Conservation (phyloP, 371 early-diverging fungal species). For the Apophysomyces trapeziformis region DNA sequence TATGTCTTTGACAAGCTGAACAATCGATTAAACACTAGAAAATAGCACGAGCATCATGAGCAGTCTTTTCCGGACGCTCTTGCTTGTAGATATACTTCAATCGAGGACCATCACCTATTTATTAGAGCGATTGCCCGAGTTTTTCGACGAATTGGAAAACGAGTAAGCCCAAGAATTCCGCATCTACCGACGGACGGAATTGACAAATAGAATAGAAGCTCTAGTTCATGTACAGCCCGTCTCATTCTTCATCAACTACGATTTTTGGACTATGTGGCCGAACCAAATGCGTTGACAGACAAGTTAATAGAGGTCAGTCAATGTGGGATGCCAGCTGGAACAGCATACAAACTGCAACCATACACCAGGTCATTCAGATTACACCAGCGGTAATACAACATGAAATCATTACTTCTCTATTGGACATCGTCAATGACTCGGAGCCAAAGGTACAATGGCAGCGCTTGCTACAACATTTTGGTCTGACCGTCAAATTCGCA, state of each 20-base stretch:
- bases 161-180: constrained; percentile 28
- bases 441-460: constrained; percentile 61
- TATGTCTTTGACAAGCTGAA: neutral
- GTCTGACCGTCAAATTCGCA: constrained; percentile 13
- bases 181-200: neutral
- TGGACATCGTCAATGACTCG: constrained; percentile 80
- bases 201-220: constrained; percentile 16
- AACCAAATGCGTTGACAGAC: constrained; percentile 62
- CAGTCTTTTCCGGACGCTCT: constrained; percentile 65
- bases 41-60: constrained; percentile 34
- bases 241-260: constrained; percentile 77
- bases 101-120: constrained; percentile 60
- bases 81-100: constrained; percentile 69
- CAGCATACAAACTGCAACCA: neutral
- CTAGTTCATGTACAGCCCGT: constrained; percentile 62
- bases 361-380: constrained; percentile 59
- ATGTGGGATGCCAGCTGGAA: neutral
- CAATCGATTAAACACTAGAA: neutral
- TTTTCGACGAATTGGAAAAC: constrained; percentile 62
- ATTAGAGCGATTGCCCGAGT: constrained; percentile 70
- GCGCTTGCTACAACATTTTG: neutral
- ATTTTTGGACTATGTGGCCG: constrained; percentile 79
- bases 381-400: constrained; percentile 70
- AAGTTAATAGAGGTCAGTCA: constrained; percentile 71
- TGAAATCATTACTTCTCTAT: constrained; percentile 75